Evolutionary conservation across 2,329 filamentous ascomycete species (phyloP), one percentile per base, ranked within the genome.

Genomic region (Aureobasidium sp.): DNA sequence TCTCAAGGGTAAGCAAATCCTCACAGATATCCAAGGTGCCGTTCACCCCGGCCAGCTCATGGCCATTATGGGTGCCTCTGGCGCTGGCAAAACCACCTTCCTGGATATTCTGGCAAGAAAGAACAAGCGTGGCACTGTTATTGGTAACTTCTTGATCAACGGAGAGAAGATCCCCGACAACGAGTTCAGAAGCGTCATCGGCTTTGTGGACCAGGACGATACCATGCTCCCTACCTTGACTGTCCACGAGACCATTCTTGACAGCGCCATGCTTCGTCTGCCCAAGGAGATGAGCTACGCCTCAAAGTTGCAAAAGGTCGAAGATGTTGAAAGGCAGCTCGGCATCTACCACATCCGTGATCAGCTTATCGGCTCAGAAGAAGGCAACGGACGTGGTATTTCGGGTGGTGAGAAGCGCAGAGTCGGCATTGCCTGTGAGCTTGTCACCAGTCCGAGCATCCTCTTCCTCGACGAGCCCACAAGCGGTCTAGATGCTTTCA

Each of bases 151-250:
- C 69, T 94, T 88, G 69, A 86, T 99, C 70, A 97, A 97, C 67
- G 95, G 94, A 37, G 91, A 97, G 73, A 93, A 90, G 73, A 86
- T 97, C 40, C 81, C 80, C 35, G 90, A 97, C 72, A 75, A 83
- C 33, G 90, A 97, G 65, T 99, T 94, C 77, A 90, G 89, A 71
- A 92, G 85, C 64, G 91, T 97, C 57, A 88, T 97, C 66, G 94
- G 95, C 24, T 99, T 97, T 69, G 94, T 99, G 44, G 94, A 99
- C 69, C 94, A 99, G 76, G 94, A 99, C 71, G 94, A 99, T 71
- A 96, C 93, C 5, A 93, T 99, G 86, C 81, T 99, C 47, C 88
- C 94, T 0, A 99, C 94, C 0, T 79, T 99, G 67, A 99, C 94
- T 0, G 94, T 99, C 9, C 94, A 99, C 73, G 94, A 99, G 75